Conservation (phyloP, 352 stramenopile species). For the Pythium graminicola region DNA sequence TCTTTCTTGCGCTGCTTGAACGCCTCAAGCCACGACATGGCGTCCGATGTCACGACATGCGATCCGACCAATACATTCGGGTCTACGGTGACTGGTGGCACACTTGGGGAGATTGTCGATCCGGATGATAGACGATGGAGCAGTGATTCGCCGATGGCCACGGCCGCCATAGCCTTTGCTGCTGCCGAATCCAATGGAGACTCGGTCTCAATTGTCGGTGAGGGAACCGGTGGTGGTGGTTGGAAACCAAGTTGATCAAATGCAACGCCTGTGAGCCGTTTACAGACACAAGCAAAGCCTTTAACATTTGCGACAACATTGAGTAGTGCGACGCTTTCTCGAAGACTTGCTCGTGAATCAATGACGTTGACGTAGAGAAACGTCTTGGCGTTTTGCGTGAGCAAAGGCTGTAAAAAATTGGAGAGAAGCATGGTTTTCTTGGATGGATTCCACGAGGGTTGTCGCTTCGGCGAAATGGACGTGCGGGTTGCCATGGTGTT, state of each 20-base stretch:
- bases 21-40: slow-evolving; percentile 52
- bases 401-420: slow-evolving; percentile 55
- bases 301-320: slow-evolving; percentile 59
- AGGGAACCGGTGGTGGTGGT: neutral
- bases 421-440: slow-evolving; percentile 28
- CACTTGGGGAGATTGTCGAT: slow-evolving; percentile 2
- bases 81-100: neutral
- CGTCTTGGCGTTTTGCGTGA: slow-evolving; percentile 52
- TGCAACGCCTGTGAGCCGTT: slow-evolving; percentile 35
- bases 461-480: neutral
- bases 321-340: slow-evolving; percentile 55
- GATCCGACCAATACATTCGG: neutral
- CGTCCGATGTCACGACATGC: slow-evolving; percentile 28
- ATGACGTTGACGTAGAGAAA: slow-evolving; percentile 68
- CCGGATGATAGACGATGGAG: slow-evolving; percentile 23
- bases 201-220: slow-evolving; percentile 3
- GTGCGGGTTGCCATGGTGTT: slow-evolving; percentile 1
- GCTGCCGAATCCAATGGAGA: slow-evolving; percentile 18
- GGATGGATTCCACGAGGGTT: neutral
- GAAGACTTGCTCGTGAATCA: slow-evolving; percentile 54
- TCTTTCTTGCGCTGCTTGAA: slow-evolving; percentile 63
- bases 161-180: slow-evolving; percentile 23
- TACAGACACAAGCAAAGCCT: slow-evolving; percentile 49
- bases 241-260: slow-evolving; percentile 53
- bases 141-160: slow-evolving; percentile 30